Evolutionary conservation across 495 filamentous ascomycete genomes (phyloP), one percentile per base, ranked within the genome.

Genomic region (Xylaria venustula): DNA sequence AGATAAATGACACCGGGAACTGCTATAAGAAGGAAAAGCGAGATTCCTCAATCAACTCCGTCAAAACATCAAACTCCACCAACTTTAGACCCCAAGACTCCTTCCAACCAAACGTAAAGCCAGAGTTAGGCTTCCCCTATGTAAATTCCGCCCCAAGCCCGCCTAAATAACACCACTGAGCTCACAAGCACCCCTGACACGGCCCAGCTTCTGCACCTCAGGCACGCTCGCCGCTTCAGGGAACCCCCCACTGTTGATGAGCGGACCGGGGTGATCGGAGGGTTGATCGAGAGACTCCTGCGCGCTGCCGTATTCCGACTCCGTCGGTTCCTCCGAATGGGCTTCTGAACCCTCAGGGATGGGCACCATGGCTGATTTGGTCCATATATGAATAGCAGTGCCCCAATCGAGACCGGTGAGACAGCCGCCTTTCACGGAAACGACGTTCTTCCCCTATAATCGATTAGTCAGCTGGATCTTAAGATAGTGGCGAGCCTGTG

Each of bases 381-480:
- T 83, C 84, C 85, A 88, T 46, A 88, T 83, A 72, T 88, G 85
- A 44, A 79, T 80, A 11, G 83, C 83, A 4, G 63, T 64, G 6
- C 64, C 73, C 82, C 86, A 83, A 64, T 85, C 80, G 34, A 88
- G 67, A 3, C 74, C 83, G 32, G 83, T 79, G 49, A 89, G 73
- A 60, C 85, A 88, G 20, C 84, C 85, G 1, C 83, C 84, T 58
- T 88, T 88, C 22, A 88, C 80, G 49, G 78, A 81, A 28, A 85
- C 75, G 23, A 81, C 79, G 44, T 80, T 73, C 40, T 79, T 77
- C 42, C 79, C 77, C 78, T 80, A 14, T 11, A 34, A 34, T 34
- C n/a, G 19, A 4, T 17, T 3, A 7, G 3, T 23, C 5, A 15
- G 17, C n/a, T 23, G 42, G n/a, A 4, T 8, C 12, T 45, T 45